phyloP scores from a whole-genome alignment of 1,284 basidiomycete species.

The Cutaneotrichosporon spelunceum region DNA sequence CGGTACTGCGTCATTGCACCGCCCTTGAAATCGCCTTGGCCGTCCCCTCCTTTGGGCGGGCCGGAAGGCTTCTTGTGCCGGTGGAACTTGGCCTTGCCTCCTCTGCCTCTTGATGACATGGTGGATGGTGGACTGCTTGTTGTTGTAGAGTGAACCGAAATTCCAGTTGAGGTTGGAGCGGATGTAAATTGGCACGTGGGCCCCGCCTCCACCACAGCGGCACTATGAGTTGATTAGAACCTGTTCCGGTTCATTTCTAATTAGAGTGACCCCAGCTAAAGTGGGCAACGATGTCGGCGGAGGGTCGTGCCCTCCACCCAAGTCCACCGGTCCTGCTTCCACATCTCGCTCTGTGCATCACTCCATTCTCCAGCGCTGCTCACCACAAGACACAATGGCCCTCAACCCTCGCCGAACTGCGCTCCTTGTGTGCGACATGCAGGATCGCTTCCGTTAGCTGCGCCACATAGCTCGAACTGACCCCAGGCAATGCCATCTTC shows the following conservation, averaged over 20 bases:
- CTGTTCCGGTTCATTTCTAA: neutral
- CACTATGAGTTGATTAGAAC: too few species aligned
- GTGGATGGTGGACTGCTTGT: neutral
- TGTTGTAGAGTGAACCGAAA: slow-evolving; percentile 2
- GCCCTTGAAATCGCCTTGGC: slow-evolving; percentile 21
- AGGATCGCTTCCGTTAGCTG: slow-evolving; percentile 66
- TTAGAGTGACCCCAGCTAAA: neutral
- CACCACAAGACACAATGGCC: slow-evolving; percentile 15
- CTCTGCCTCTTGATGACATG: neutral
- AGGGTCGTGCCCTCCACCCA: neutral
- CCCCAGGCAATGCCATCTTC: slow-evolving; percentile 55
- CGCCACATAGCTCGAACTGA: neutral
- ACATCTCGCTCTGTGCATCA: neutral
- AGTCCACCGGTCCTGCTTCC: too few species aligned
- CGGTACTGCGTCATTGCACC: slow-evolving; percentile 18
- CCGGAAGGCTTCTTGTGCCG: slow-evolving; percentile 61
- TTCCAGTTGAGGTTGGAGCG: neutral
- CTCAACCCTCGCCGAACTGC: slow-evolving; percentile 53
- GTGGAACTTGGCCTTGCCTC: slow-evolving; percentile 1
- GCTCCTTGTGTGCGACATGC: slow-evolving; percentile 76
- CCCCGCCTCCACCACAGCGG: neutral
- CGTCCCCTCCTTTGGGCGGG: slow-evolving; percentile 38
- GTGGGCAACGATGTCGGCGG: neutral
- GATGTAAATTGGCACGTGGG: neutral
- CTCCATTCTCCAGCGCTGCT: too few species aligned